Conservation (phyloP, 257 asterid genomes). For the Verbascum thapsus region DNA sequence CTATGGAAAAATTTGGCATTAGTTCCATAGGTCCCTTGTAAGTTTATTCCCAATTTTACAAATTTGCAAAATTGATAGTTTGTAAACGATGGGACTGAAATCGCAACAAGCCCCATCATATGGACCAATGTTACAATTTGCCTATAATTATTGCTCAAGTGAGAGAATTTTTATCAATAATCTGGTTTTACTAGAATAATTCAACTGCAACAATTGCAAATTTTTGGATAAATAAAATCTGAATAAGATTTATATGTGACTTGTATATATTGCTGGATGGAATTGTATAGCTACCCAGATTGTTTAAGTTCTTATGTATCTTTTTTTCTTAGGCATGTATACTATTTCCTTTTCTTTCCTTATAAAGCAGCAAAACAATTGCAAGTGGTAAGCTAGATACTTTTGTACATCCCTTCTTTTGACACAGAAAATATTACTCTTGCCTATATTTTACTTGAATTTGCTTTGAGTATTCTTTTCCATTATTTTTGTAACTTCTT, state of each 20-base stretch:
- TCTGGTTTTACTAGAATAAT: constrained; percentile 12
- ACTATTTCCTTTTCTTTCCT: constrained; percentile 17
- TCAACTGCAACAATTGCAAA: background rate
- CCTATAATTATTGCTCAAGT: constrained; percentile 1
- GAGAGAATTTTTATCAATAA: background rate
- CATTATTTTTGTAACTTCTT: constrained; percentile 20
- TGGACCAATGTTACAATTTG: too few relatives aligned
- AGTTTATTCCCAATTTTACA: too few relatives aligned
- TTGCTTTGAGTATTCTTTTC: constrained; percentile 8
- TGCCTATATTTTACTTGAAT: constrained; percentile 6
- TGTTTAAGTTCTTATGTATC: background rate
- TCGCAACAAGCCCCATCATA: too few relatives aligned
- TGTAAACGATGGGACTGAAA: too few relatives aligned
- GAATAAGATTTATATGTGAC: constrained; percentile 13
- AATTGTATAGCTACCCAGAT: constrained; percentile 6
- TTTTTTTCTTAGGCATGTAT: background rate
- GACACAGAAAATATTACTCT: background rate
- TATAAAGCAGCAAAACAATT: constrained; percentile 11
- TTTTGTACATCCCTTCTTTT: constrained; percentile 12
- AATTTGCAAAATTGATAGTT: too few relatives aligned
- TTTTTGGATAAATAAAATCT: background rate
- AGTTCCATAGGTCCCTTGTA: too few relatives aligned
- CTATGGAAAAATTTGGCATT: too few relatives aligned
- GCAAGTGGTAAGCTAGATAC: constrained; percentile 23
- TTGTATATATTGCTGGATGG: background rate